Conservation (phyloP, 148 eudicot species). For the Cornus suecica region DNA sequence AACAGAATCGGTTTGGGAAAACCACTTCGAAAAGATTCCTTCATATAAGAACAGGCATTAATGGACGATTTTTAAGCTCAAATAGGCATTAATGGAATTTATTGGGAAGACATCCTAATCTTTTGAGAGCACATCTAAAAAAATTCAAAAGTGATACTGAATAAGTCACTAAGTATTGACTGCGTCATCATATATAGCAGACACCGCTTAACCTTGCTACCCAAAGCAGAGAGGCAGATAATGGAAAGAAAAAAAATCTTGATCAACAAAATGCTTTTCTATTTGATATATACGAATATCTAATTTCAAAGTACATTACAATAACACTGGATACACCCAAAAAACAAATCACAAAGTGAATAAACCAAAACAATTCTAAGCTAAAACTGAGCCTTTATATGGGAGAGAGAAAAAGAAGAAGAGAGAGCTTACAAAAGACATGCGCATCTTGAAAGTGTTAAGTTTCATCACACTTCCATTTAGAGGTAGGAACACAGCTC, state of each 20-base stretch:
- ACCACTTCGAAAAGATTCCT: no score
- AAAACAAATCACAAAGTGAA: neutral
- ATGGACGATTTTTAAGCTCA: no score
- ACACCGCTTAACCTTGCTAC: neutral
- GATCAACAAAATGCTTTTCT: neutral
- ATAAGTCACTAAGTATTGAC: neutral
- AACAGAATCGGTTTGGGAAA: no score
- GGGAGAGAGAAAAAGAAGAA: neutral
- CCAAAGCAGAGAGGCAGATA: no score
- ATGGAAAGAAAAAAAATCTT: no score
- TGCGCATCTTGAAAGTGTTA: neutral
- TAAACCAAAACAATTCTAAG: neutral
- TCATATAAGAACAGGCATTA: no score
- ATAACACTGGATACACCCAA: neutral
- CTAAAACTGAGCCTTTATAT: constrained; percentile 10
- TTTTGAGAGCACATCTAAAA: no score
- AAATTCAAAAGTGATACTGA: neutral
- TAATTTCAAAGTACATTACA: neutral
- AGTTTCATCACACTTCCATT: constrained; percentile 44
- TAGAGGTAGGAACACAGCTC: constrained; percentile 49
- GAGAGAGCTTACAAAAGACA: neutral
- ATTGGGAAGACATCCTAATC: no score
- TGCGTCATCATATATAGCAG: neutral
- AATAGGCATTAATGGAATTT: no score
- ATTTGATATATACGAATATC: neutral